phyloP scores from a whole-genome alignment of 2,329 filamentous ascomycete species.

The Paecilomyces sp. region DNA sequence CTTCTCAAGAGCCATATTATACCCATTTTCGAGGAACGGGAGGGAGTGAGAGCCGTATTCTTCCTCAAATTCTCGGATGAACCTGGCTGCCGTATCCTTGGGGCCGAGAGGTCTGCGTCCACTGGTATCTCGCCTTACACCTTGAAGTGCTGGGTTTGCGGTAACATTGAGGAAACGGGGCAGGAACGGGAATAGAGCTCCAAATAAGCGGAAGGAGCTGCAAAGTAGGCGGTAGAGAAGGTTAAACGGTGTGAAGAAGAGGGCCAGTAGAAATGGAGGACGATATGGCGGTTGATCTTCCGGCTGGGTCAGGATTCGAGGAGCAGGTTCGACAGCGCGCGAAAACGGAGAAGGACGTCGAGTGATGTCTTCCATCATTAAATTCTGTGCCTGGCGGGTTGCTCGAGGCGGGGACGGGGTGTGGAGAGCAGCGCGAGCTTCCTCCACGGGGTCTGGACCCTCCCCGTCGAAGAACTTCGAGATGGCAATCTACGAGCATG shows the following conservation, averaged over 20 bases:
- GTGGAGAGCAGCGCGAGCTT: conserved; percentile 60
- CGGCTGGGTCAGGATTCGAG: conserved; percentile 73
- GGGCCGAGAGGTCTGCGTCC: conserved; percentile 72
- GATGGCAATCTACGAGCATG: conserved; percentile 68
- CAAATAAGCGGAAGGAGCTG: conserved; percentile 60
- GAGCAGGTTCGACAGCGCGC: conserved; percentile 60
- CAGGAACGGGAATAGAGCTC: conserved; percentile 73
- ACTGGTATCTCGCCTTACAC: conserved; percentile 49
- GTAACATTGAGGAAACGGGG: conserved; percentile 51
- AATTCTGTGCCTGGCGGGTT: conserved; percentile 63
- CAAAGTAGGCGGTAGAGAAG: conserved; percentile 67
- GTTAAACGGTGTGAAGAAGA: conserved; percentile 76
- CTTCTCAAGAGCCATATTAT: conserved; percentile 82
- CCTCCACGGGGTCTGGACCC: conserved; percentile 70
- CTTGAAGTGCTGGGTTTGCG: conserved; percentile 43
- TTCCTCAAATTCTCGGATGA: conserved; percentile 91
- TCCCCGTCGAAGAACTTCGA: conserved; percentile 98
- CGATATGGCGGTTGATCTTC: conserved; percentile 58
- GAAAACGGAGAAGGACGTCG: conserved; percentile 22
- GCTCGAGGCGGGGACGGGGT: conserved; percentile 54
- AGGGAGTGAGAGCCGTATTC: conserved; percentile 66
- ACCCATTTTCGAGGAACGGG: conserved; percentile 78
- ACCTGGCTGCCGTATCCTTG: conserved; percentile 78
- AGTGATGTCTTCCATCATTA: conserved; percentile 45
- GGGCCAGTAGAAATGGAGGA: conserved; percentile 66